Conservation (phyloP, 768 basidiomycete genomes). For the Tephrocybe rancida region DNA sequence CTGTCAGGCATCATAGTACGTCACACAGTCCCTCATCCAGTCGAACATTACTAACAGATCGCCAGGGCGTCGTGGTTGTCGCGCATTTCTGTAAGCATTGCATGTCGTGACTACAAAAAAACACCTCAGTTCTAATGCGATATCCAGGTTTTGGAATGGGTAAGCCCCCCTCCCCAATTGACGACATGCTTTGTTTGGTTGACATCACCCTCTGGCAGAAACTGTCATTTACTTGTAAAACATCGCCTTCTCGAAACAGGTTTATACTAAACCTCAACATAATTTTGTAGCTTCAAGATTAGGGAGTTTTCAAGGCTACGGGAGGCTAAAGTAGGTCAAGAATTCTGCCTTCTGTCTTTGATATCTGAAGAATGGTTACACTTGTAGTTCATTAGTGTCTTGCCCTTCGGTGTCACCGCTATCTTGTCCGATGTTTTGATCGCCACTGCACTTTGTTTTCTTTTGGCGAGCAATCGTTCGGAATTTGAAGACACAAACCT, state of each 20-base stretch:
- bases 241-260: neutral
- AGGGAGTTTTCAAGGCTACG: constrained; percentile 35
- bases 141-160: constrained; percentile 41
- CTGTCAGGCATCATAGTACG: constrained; percentile 37
- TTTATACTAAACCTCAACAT: neutral
- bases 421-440: constrained; percentile 50
- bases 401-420: constrained; percentile 48
- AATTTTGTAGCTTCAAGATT: constrained; percentile 36
- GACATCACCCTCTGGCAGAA: constrained; percentile 27
- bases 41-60: neutral
- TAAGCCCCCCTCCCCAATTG: constrained; percentile 18
- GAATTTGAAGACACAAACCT: constrained; percentile 43
- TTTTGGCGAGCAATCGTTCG: constrained; percentile 41
- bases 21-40: neutral
- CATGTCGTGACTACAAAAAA: neutral
- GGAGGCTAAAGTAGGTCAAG: constrained; percentile 33
- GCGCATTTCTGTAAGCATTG: constrained; percentile 40
- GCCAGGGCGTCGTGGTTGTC: constrained; percentile 33
- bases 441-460: constrained; percentile 41
- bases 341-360: neutral
- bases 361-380: neutral
- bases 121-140: neutral
- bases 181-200: neutral
- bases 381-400: constrained; percentile 33
- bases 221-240: constrained; percentile 40